Conservation (phyloP, 1,284 basidiomycete species). For the Cryptococcus wingfieldii region DNA sequence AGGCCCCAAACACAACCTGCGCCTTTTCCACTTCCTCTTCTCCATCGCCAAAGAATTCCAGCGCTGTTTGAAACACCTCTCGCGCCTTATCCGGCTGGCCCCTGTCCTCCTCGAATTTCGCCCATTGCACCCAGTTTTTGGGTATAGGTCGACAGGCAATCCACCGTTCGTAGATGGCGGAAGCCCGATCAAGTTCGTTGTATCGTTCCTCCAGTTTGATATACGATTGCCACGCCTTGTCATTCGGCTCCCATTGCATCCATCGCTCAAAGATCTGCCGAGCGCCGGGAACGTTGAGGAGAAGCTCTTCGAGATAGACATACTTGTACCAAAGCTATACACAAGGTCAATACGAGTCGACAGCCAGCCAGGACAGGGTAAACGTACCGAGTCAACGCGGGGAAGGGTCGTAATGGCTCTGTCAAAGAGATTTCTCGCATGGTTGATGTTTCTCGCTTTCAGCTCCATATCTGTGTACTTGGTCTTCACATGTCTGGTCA, state of each 20-base stretch:
- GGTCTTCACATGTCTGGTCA: constrained; percentile 46
- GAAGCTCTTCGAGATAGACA: constrained; percentile 94
- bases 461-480: constrained; percentile 98
- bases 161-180: constrained; percentile 90
- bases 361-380: constrained; percentile 10
- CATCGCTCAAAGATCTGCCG: constrained; percentile 97
- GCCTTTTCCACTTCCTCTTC: constrained; percentile 96
- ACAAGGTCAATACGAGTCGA: neutral
- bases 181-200: constrained; percentile 84
- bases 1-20: constrained; percentile 90
- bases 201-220: constrained; percentile 96
- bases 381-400: constrained; percentile 64
- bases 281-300: constrained; percentile 91
- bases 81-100: constrained; percentile 79
- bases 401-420: constrained; percentile 93
- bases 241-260: constrained; percentile 99
- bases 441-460: constrained; percentile 93
- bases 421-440: constrained; percentile 94
- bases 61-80: constrained; percentile 92
- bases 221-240: constrained; percentile 98
- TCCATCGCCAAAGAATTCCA: constrained; percentile 96
- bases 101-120: constrained; percentile 95
- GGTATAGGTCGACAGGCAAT: constrained; percentile 90
- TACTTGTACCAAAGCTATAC: constrained; percentile 94
- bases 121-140: constrained; percentile 92